phyloP scores from a whole-genome alignment of 371 early-diverging fungal genomes.

The Actinomucor elegans region DNA sequence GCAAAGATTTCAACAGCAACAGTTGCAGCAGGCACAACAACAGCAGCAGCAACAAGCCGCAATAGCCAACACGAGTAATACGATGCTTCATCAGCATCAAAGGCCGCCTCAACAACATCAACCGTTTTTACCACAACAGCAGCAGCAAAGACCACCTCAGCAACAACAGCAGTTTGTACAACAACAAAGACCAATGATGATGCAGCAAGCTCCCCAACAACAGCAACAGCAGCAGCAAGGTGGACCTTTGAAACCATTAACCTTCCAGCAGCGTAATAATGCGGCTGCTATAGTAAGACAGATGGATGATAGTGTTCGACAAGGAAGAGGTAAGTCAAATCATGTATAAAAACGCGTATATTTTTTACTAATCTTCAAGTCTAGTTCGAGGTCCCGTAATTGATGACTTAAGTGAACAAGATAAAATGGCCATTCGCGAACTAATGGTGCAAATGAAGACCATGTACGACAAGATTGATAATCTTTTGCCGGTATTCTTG shows the following conservation, averaged over 20 bases:
- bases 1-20: conserved; percentile 21
- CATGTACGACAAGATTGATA: conserved; percentile 2
- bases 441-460: neutral
- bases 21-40: conserved; percentile 8
- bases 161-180: conserved; percentile 10
- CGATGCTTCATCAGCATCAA: no score
- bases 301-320: conserved; percentile 46
- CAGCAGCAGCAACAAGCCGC: conserved; percentile 24
- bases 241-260: conserved; percentile 6
- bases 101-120: conserved; percentile 8
- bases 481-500: conserved; percentile 48
- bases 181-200: conserved; percentile 17
- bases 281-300: conserved; percentile 44
- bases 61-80: no score
- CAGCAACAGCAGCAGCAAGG: conserved; percentile 4
- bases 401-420: conserved; percentile 41
- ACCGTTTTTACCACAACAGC: conserved; percentile 9
- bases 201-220: conserved; percentile 7
- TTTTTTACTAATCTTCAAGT: no score
- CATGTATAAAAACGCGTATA: no score
- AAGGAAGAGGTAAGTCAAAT: conserved; percentile 36
- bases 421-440: conserved; percentile 48
- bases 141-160: conserved; percentile 3
- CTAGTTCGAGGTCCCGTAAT: conserved; percentile 31
- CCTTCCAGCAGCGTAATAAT: conserved; percentile 19